phyloP scores from a whole-genome alignment of 805 yeast genomes.

The Yarrowia sp. region DNA sequence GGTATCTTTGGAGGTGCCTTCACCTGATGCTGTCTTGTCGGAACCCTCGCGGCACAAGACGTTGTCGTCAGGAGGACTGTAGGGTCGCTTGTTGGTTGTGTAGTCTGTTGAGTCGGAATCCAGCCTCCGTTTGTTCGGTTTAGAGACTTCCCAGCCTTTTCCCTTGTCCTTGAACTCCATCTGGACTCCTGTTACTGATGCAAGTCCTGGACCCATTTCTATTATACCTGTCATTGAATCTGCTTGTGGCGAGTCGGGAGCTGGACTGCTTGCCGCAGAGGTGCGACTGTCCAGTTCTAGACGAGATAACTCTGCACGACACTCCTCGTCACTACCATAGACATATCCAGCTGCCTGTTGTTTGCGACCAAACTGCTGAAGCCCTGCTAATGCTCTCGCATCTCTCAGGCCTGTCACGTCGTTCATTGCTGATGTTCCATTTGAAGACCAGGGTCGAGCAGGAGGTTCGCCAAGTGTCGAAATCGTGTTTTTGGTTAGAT shows the following conservation, averaged over 20 bases:
- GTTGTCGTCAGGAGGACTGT: too few relatives aligned
- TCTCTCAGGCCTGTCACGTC: not conserved
- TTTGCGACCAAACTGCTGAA: not conserved
- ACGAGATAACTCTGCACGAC: too few relatives aligned
- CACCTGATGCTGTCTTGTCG: too few relatives aligned
- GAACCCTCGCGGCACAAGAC: too few relatives aligned
- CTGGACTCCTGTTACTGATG: not conserved
- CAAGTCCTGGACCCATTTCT: not conserved
- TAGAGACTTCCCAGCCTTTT: not conserved
- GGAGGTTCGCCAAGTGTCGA: not conserved
- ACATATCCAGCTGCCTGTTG: not conserved
- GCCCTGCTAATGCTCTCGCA: not conserved
- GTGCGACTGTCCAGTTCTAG: too few relatives aligned
- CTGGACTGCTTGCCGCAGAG: too few relatives aligned
- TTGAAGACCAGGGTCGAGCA: not conserved
- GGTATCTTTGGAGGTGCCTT: not conserved
- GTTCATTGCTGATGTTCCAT: not conserved
- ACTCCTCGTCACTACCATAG: too few relatives aligned
- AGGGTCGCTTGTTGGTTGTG: not conserved
- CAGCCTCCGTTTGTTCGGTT: not conserved
- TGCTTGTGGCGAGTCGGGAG: too few relatives aligned
- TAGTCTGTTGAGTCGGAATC: not conserved
- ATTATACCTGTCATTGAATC: not conserved
- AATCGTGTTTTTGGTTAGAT: not conserved
- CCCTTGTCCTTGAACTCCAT: too few relatives aligned